A percentile compares a stretch with the other conserved stretches of the same genome.
phyloP scores from a whole-genome alignment of 2,329 filamentous ascomycete genomes.

The Alternaria metachromatica region DNA sequence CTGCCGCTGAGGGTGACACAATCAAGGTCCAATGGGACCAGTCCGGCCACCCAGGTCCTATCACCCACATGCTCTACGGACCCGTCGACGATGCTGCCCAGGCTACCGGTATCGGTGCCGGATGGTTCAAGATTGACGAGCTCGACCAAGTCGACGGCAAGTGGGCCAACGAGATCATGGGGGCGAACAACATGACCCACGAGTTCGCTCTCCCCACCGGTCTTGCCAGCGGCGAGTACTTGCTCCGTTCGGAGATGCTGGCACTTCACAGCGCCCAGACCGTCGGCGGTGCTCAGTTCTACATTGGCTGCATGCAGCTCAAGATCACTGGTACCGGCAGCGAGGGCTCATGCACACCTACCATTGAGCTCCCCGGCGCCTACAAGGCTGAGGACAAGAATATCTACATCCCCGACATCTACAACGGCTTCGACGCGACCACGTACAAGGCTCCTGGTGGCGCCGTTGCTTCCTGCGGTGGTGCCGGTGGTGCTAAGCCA shows the following conservation, averaged over 20 bases:
- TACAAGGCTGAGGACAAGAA: slow-evolving; percentile 40
- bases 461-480: slow-evolving; percentile 33
- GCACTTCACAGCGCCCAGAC: slow-evolving; percentile 51
- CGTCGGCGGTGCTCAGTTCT: slow-evolving; percentile 53
- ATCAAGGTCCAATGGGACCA: slow-evolving; percentile 45
- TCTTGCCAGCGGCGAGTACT: slow-evolving; percentile 49
- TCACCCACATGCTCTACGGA: slow-evolving; percentile 45
- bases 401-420: slow-evolving; percentile 48
- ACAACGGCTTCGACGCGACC: slow-evolving; percentile 42
- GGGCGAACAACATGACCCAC: slow-evolving; percentile 46
- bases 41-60: slow-evolving; percentile 45
- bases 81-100: slow-evolving; percentile 62
- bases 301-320: slow-evolving; percentile 50
- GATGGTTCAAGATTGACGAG: slow-evolving; percentile 50
- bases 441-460: slow-evolving; percentile 42
- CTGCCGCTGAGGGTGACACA: slow-evolving; percentile 35
- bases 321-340: slow-evolving; percentile 51
- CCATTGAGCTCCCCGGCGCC: slow-evolving; percentile 52
- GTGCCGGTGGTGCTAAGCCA: slow-evolving; percentile 22
- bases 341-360: slow-evolving; percentile 46
- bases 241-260: slow-evolving; percentile 56
- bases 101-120: slow-evolving; percentile 39
- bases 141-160: slow-evolving; percentile 34
- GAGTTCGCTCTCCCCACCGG: slow-evolving; percentile 50
- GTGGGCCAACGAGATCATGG: slow-evolving; percentile 47